phyloP scores from a whole-genome alignment of 2,329 filamentous ascomycete genomes.

The Ophiostoma australiae region DNA sequence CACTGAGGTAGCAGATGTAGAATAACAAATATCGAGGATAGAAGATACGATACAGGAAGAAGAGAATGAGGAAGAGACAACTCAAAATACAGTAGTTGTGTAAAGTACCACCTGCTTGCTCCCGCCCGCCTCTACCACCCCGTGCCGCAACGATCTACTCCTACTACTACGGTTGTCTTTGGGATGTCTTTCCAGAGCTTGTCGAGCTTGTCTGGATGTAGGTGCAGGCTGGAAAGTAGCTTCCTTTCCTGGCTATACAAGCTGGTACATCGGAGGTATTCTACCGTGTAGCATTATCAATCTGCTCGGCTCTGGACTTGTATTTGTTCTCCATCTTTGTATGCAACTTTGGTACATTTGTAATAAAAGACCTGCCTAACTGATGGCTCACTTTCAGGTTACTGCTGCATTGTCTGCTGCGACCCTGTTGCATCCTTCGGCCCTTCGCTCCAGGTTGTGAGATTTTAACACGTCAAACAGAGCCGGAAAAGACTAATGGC shows the following conservation, averaged over 20 bases:
- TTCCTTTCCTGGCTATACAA: neutral
- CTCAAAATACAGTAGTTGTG: neutral
- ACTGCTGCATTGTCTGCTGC: neutral
- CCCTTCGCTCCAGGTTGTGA: neutral
- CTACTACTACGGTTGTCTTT: neutral
- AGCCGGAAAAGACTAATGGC: neutral
- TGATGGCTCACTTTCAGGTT: neutral
- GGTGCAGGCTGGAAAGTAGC: neutral
- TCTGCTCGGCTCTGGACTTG: neutral
- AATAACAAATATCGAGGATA: too few species aligned
- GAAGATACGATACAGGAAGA: neutral
- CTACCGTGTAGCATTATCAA: neutral
- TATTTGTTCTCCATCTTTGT: neutral
- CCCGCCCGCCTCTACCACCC: neutral
- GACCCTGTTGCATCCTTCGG: neutral
- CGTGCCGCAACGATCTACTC: neutral
- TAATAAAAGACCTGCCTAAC: neutral
- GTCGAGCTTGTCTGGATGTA: neutral
- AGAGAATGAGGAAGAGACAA: neutral
- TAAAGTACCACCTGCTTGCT: neutral
- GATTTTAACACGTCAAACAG: neutral
- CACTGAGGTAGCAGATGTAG: too few species aligned
- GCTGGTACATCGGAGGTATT: conserved; percentile 1
- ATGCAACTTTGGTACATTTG: neutral
- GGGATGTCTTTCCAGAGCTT: neutral